Percentiles rank a stretch among this genome's conserved stretches.
phyloP scores from a whole-genome alignment of 2,329 filamentous ascomycete genomes.

The Aspergillus jensenii region DNA sequence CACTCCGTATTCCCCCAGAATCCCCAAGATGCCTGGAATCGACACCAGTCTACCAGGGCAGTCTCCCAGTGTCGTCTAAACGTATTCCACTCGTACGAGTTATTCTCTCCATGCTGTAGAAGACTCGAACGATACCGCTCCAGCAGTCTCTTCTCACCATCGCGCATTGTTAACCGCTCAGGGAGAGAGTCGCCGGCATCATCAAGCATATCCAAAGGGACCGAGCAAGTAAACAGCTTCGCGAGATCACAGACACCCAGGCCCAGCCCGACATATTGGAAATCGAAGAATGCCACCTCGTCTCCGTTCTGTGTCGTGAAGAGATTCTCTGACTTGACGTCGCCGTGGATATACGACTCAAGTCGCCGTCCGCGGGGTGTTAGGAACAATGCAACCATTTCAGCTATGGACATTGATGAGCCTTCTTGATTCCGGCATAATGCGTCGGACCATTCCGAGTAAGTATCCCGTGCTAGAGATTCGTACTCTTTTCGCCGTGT shows the following conservation, averaged over 20 bases:
- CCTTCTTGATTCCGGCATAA: slow-evolving; percentile 45
- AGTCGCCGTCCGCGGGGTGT: slow-evolving; percentile 46
- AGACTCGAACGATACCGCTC: slow-evolving; percentile 44
- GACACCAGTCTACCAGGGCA: slow-evolving; percentile 66
- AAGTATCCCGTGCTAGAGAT: slow-evolving; percentile 45
- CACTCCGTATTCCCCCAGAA: slow-evolving; percentile 62
- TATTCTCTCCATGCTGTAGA: slow-evolving; percentile 5
- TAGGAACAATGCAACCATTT: slow-evolving; percentile 55
- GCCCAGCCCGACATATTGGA: slow-evolving; percentile 66
- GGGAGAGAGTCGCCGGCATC: slow-evolving; percentile 29
- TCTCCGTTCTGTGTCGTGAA: slow-evolving; percentile 55
- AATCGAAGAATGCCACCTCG: slow-evolving; percentile 65
- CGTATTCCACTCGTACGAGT: slow-evolving; percentile 54
- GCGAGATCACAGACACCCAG: slow-evolving; percentile 66
- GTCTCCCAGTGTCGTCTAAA: slow-evolving; percentile 65
- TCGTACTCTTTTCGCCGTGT: slow-evolving; percentile 60
- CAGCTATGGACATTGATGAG: slow-evolving; percentile 43
- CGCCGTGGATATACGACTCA: slow-evolving; percentile 65
- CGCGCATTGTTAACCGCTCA: slow-evolving; percentile 48
- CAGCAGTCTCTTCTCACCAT: slow-evolving; percentile 54
- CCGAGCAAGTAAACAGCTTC: slow-evolving; percentile 66
- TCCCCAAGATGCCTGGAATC: slow-evolving; percentile 62
- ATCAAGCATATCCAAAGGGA: slow-evolving; percentile 55
- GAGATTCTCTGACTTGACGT: slow-evolving; percentile 69
- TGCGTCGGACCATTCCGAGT: slow-evolving; percentile 56